Conservation (phyloP, 1,284 basidiomycete species). For the Leccinum griseonigrum region DNA sequence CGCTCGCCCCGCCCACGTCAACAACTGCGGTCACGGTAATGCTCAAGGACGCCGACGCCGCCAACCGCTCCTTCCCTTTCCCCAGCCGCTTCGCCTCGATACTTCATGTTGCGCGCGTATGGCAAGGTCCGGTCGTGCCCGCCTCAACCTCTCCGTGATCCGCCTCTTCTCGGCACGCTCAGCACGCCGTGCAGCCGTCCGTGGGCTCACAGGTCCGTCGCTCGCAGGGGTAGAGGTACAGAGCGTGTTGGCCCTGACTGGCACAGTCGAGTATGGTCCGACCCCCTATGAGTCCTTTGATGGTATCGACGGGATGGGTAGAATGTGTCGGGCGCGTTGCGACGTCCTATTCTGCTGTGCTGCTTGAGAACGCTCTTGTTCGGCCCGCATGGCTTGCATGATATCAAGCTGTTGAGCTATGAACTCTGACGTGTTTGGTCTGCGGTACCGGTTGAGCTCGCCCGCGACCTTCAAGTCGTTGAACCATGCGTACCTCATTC, state of each 20-base stretch:
- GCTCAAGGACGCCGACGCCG: neutral
- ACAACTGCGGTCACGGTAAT: neutral
- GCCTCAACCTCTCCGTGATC: slow-evolving; percentile 29
- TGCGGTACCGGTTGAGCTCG: slow-evolving; percentile 2
- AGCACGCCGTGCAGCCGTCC: slow-evolving; percentile 18
- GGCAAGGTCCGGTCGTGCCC: slow-evolving; percentile 17
- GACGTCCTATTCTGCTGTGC: slow-evolving; percentile 51
- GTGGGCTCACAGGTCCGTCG: slow-evolving; percentile 12
- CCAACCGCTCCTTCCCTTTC: neutral
- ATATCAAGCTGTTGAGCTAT: slow-evolving; percentile 85
- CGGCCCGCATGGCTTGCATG: slow-evolving; percentile 69
- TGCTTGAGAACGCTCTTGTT: slow-evolving; percentile 65
- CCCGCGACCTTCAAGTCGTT: neutral
- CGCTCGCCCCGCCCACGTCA: neutral
- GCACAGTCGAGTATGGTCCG: neutral
- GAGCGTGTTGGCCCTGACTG: neutral
- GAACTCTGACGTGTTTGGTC: slow-evolving; percentile 83
- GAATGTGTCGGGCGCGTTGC: slow-evolving; percentile 39
- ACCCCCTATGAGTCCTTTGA: slow-evolving; percentile 15
- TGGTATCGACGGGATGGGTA: slow-evolving; percentile 33
- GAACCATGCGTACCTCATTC: slow-evolving; percentile 74
- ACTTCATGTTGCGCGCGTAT: neutral
- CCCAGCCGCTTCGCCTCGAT: neutral
- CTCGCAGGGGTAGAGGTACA: neutral
- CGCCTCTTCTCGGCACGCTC: slow-evolving; percentile 20